These are phyloP conservation scores for Hymenoscyphus repandus DNA, from an alignment of 2,329 filamentous ascomycete genomes.

Conservation along the genomic window DNA sequence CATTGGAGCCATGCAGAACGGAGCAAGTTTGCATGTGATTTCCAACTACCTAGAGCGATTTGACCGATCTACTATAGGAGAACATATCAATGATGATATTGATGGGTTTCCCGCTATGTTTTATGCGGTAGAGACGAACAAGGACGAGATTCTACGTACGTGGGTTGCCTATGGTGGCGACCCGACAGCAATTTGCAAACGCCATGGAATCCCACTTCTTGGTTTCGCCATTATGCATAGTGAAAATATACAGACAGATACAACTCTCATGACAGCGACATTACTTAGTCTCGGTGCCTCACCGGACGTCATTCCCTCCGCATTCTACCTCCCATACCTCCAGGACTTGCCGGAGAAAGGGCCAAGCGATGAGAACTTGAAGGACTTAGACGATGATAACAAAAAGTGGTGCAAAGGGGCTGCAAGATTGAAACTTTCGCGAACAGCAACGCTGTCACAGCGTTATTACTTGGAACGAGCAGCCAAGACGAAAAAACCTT, in stretches of 20 bases:
- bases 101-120: slow-evolving; percentile 27
- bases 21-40: too few species aligned
- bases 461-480: slow-evolving; percentile 31
- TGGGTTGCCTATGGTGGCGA: slow-evolving; percentile 21
- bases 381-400: slow-evolving; percentile 11
- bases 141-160: slow-evolving; percentile 23
- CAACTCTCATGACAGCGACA: slow-evolving; percentile 25
- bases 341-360: slow-evolving; percentile 22
- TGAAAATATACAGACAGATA: slow-evolving; percentile 23
- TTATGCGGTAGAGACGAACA: slow-evolving; percentile 27
- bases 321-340: slow-evolving; percentile 23
- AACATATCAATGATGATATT: slow-evolving; percentile 16
- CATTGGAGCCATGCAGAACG: slow-evolving; percentile 7
- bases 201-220: slow-evolving; percentile 27
- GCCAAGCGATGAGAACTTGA: slow-evolving; percentile 8
- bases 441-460: slow-evolving; percentile 30
- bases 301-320: slow-evolving; percentile 25
- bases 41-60: slow-evolving; percentile 13
- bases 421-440: slow-evolving; percentile 22
- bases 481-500: slow-evolving; percentile 19
- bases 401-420: slow-evolving; percentile 24
- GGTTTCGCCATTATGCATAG: slow-evolving; percentile 30
- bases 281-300: slow-evolving; percentile 31
- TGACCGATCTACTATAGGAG: slow-evolving; percentile 11
- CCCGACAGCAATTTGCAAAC: slow-evolving; percentile 13